Percentiles rank a stretch among this genome's conserved stretches.
Evolutionary conservation across 768 basidiomycete species (phyloP).

Genomic region (Jaapia argillacea): DNA sequence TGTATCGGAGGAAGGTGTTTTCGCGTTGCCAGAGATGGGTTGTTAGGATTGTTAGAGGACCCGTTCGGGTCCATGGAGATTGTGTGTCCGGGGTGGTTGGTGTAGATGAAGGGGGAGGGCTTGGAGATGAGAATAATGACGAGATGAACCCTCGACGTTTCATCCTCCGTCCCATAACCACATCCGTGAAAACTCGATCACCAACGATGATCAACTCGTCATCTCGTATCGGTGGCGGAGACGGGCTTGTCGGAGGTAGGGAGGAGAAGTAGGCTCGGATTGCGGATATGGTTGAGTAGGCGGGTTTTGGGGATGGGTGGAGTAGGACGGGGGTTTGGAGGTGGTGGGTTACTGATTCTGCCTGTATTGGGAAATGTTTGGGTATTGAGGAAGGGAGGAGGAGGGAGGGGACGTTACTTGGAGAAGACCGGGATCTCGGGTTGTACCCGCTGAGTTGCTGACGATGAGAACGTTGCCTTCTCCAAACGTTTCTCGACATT

Average conservation of each 20-base stretch:
- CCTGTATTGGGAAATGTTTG: slow-evolving; percentile 33
- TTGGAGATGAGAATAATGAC: too few relatives aligned
- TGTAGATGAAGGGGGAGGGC: neutral
- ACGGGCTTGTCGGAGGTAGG: too few relatives aligned
- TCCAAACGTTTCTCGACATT: slow-evolving; percentile 66
- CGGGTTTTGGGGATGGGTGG: slow-evolving; percentile 72
- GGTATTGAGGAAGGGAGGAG: neutral
- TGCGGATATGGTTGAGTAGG: slow-evolving; percentile 61
- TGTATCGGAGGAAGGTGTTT: slow-evolving; percentile 47
- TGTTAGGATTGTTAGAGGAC: slow-evolving; percentile 64
- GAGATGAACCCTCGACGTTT: slow-evolving; percentile 10
- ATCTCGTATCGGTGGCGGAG: slow-evolving; percentile 49
- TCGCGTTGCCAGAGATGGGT: slow-evolving; percentile 62
- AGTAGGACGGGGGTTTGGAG: slow-evolving; percentile 76
- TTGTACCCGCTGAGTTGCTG: slow-evolving; percentile 89
- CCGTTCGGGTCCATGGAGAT: slow-evolving; percentile 14
- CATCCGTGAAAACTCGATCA: slow-evolving; percentile 88
- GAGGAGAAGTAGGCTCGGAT: slow-evolving; percentile 70
- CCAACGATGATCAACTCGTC: slow-evolving; percentile 76
- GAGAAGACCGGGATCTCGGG: slow-evolving; percentile 63
- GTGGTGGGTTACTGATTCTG: slow-evolving; percentile 74
- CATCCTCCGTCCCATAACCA: slow-evolving; percentile 79
- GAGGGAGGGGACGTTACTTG: slow-evolving; percentile 43
- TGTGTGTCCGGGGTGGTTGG: slow-evolving; percentile 3
- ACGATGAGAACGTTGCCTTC: slow-evolving; percentile 78